Percentiles rank a stretch among this genome's conserved stretches.
Conservation (phyloP, 345 rosid species). For the Eucalyptus victrix region DNA sequence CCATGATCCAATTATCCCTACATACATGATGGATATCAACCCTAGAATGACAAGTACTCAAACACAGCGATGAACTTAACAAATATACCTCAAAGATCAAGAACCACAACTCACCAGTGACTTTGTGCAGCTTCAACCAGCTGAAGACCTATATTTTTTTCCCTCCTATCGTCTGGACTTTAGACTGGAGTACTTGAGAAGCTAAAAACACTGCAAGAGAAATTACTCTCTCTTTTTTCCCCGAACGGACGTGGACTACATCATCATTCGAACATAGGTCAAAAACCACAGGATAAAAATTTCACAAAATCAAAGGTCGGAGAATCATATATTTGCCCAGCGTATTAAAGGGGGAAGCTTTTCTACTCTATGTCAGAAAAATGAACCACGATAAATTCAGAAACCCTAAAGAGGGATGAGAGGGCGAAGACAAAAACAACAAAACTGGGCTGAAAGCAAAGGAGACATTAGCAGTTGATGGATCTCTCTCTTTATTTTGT, state of each 20-base stretch:
- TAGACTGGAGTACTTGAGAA: background rate
- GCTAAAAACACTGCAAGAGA: background rate
- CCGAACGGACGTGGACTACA: background rate
- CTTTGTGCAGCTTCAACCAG: background rate
- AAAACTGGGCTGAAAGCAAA: background rate
- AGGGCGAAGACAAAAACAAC: background rate
- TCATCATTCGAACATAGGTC: background rate
- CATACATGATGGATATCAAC: background rate
- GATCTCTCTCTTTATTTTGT: background rate
- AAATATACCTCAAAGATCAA: background rate
- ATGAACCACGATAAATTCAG: background rate
- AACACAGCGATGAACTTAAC: background rate
- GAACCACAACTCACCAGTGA: background rate
- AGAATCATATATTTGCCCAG: background rate
- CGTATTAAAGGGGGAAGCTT: background rate
- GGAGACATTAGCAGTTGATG: background rate
- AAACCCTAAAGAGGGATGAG: background rate
- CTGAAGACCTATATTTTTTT: background rate
- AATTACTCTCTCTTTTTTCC: background rate
- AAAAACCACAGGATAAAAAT: background rate
- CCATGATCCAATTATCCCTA: background rate
- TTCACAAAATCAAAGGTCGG: background rate
- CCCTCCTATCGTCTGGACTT: background rate
- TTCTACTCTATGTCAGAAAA: background rate
- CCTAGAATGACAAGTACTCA: background rate